phyloP scores from a whole-genome alignment of 306 rosid genomes.

The Calophaca sinica region DNA sequence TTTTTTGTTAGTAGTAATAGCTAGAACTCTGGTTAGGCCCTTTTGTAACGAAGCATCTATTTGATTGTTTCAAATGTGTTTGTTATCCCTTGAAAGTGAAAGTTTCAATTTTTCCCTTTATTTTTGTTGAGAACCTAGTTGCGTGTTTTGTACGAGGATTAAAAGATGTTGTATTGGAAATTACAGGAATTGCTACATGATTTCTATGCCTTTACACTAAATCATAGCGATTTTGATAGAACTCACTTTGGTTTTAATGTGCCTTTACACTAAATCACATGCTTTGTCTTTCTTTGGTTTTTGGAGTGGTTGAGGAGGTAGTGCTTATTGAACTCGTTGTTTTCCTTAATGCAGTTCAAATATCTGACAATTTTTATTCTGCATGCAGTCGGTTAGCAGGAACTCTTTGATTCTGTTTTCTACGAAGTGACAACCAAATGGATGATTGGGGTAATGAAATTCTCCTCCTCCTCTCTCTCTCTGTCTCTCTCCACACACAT shows the following conservation, averaged over 20 bases:
- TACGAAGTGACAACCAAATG: slow-evolving; percentile 50
- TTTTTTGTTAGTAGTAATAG: not conserved
- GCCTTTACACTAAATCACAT: no score
- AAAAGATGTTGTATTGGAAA: not conserved
- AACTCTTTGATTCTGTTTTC: slow-evolving; percentile 24
- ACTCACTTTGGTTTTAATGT: no score
- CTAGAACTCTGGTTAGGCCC: not conserved
- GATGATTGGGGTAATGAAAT: slow-evolving; percentile 77
- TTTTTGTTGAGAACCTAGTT: not conserved
- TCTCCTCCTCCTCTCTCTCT: not conserved
- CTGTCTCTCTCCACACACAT: no score
- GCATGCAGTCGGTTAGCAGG: slow-evolving; percentile 35
- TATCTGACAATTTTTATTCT: slow-evolving; percentile 14
- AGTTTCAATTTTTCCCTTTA: not conserved
- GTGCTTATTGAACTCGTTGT: not conserved
- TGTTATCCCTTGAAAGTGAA: not conserved
- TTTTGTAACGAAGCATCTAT: not conserved
- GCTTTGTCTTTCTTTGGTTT: not conserved
- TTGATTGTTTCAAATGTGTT: not conserved
- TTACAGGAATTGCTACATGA: not conserved
- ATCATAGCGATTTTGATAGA: no score
- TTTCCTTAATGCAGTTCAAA: slow-evolving; percentile 3
- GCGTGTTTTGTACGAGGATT: slow-evolving; percentile 9
- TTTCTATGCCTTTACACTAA: no score
- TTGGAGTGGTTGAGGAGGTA: not conserved